Base-by-base conservation (phyloP, 192 early-diverging fungal genomes). In the Mycoemilia scoparia region DNA sequence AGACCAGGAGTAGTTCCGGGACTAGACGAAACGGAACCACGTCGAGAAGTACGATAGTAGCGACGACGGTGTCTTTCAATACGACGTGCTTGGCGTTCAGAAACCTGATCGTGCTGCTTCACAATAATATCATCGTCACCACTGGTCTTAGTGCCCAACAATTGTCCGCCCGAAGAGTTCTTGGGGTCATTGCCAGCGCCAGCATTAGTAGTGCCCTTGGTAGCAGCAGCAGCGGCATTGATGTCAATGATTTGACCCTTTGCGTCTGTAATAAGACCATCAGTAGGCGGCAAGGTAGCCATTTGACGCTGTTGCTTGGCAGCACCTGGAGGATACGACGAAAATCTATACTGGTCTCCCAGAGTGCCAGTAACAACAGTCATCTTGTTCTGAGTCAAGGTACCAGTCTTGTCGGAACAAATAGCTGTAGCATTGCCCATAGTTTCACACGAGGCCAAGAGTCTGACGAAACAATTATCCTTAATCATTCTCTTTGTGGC, bases 331-430 rank as follows among this genome's bases (percentile, higher is more conserved):
- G 60, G 60, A 27, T 63, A 63, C 4, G 60, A 63, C 54, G 59
- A 50, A 16, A 64, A 67, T 24, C 72, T 71, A 39, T 79, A 83
- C 18, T 70, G 68, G 28, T 77, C 59, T 21, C 83, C 82, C 21
- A 93, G 47, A 24, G 73, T 70, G 24, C 88, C 89, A 8, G 76
- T 67, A 17, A 90, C 87, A n/a, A 96, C 85, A 2, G 86, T 84
- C 95, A 99, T 99, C 35, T 72, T 67, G 67, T 99, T 99, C 41
- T 89, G 82, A 2, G 95, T 99, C 24, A 96, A 60, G 6, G 95
- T 99, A 15, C 95, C 95, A 0, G 95, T 99, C 55, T 99, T 99
- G 65, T 99, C 95, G 11, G 87, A 90, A 58, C 95, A 99, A 15
- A 99, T 74, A 1, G 92, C 93, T 7, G 90, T 99, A 7, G 95